Base-by-base conservation (phyloP, 495 filamentous ascomycete species). In the Xylaria acuta region DNA sequence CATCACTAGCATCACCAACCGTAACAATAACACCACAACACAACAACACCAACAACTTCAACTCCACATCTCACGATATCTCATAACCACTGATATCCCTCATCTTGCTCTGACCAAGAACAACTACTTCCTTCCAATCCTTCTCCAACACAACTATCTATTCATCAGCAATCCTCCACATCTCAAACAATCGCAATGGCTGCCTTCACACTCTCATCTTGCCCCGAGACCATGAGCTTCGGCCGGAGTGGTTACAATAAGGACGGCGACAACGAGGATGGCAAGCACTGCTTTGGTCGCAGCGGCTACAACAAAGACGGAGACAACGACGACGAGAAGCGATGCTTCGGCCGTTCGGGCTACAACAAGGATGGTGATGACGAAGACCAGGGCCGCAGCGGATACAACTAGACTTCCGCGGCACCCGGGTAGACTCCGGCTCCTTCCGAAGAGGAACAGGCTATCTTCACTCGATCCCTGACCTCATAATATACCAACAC, bases 171-270 rank as follows among this genome's bases (percentile, higher is more conserved):
- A 30, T 56, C 20, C 3, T n/a, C 32, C 25, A 49, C 51, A 67
- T 45, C 56, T 34, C 56, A 40, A 43, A 73, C 64, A 53, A 40
- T 73, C 64, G 40, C 71, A 73, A 73, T 73, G 71, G 71, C 71
- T 38, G 64, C 27, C 45, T 68, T 62, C 20, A 9, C 54, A 34
- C 47, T 72, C 41, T 60, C 70, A 30, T 68, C 71, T 60, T 62
- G 53, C 70, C 40, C 70, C 30, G 38, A 66, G 63, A 45, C 63
- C 30, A 20, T 67, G 30, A 80, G 77, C 74, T 72, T 86, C 81
- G 88, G 84, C 76, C 88, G 88, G 74, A 88, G 89, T 73, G 90
- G 84, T 71, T 89, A 87, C 78, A 87, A 87, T 79, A 77, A 76
- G 71, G 78, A 77, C 67, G 74, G 76, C 18, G 79, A 80, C 59